A percentile compares a stretch with the other conserved stretches of the same genome.
phyloP scores from a whole-genome alignment of 116 monocot species.

The Dioscorea cayenensis region DNA sequence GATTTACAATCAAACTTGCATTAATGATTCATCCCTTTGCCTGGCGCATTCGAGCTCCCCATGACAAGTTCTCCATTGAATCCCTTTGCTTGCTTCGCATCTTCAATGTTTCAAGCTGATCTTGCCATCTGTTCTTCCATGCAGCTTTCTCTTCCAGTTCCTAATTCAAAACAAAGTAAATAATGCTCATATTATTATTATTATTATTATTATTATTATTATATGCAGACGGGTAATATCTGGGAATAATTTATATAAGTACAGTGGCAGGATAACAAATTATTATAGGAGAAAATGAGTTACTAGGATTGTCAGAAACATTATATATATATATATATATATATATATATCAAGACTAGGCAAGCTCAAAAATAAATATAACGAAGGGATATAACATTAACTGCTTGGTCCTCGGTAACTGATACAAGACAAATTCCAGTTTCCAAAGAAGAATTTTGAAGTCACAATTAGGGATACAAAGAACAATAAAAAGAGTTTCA shows the following conservation, averaged over 20 bases:
- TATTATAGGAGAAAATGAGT: not conserved
- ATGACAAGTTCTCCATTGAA: constrained; percentile 44
- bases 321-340: too few species aligned
- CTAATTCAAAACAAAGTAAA: constrained; percentile 12
- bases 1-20: not conserved
- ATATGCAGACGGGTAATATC: not conserved
- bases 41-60: constrained; percentile 76
- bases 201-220: too few species aligned
- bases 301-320: not conserved
- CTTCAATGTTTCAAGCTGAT: constrained; percentile 55
- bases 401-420: not conserved
- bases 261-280: not conserved
- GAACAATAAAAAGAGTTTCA: too few species aligned
- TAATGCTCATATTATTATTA: not conserved
- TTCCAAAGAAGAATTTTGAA: not conserved
- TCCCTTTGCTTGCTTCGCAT: constrained; percentile 41
- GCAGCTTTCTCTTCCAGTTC: constrained; percentile 42
- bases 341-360: too few species aligned
- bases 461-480: too few species aligned
- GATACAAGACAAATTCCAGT: not conserved
- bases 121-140: constrained; percentile 64
- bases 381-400: not conserved
- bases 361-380: too few species aligned
- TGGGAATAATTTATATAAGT: not conserved
- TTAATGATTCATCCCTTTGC: constrained; percentile 26